Conservation (phyloP, 2,329 filamentous ascomycete genomes). For the Aspergillus sclerotialis region DNA sequence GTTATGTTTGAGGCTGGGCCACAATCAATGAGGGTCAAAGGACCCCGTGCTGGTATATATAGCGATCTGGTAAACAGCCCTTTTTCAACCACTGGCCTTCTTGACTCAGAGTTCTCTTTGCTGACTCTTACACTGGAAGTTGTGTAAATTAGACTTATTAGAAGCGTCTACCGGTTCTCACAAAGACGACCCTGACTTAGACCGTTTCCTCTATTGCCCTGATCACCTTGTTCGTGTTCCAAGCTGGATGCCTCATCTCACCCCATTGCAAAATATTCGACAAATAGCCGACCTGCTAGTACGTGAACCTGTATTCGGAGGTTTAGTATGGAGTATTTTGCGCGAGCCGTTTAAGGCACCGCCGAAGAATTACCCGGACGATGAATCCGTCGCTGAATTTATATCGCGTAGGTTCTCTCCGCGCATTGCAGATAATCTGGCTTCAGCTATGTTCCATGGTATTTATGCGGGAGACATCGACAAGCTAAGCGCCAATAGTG, state of each 20-base stretch:
- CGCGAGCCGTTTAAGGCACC: slow-evolving; percentile 22
- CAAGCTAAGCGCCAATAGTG: slow-evolving; percentile 64
- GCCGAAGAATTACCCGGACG: slow-evolving; percentile 34
- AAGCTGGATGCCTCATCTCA: too few relatives aligned
- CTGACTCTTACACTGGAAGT: slow-evolving; percentile 43
- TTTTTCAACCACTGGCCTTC: too few relatives aligned
- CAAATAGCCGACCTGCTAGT: too few relatives aligned
- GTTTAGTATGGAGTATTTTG: slow-evolving; percentile 31
- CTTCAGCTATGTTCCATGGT: slow-evolving; percentile 72
- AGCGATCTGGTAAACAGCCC: too few relatives aligned
- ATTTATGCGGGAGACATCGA: slow-evolving; percentile 89
- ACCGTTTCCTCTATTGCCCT: slow-evolving; percentile 82
- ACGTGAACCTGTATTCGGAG: slow-evolving; percentile 51
- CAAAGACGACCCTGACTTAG: too few relatives aligned
- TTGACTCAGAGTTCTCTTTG: slow-evolving; percentile 67
- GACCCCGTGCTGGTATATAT: too few relatives aligned
- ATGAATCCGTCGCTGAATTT: slow-evolving; percentile 68
- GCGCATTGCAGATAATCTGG: slow-evolving; percentile 60
- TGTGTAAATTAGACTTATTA: slow-evolving; percentile 50
- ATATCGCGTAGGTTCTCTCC: slow-evolving; percentile 50
- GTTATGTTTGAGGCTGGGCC: slow-evolving; percentile 81
- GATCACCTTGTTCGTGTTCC: slow-evolving; percentile 67
- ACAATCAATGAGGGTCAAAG: slow-evolving; percentile 59
- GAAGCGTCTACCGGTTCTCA: too few relatives aligned
- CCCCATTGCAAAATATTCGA: too few relatives aligned